Evolutionary conservation across 75 land plant genomes (phyloP).

Genomic region (Selaginella tamariscina): DNA sequence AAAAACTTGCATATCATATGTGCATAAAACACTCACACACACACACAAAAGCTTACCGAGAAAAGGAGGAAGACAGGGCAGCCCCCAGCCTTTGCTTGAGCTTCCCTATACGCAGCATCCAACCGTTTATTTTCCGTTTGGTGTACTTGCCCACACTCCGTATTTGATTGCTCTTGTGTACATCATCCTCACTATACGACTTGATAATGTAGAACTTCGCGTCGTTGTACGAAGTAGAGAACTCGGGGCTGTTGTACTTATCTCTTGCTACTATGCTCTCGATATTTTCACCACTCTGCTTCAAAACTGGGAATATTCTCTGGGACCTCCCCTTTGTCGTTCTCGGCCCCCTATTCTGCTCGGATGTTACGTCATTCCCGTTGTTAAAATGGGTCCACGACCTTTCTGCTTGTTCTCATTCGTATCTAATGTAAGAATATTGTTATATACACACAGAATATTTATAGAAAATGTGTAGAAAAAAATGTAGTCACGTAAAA

Average conservation of each 20-base stretch:
- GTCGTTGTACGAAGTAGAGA: constrained; percentile 36
- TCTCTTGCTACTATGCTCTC: constrained; percentile 11
- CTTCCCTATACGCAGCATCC: constrained; percentile 38
- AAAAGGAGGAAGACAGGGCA: constrained; percentile 55
- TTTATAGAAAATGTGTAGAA: too few species aligned
- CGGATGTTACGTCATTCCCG: constrained; percentile 59
- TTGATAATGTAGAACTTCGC: constrained; percentile 49
- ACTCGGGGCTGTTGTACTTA: constrained; percentile 41
- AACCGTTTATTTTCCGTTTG: constrained; percentile 57
- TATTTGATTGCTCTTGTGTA: constrained; percentile 63
- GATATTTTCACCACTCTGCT: neutral
- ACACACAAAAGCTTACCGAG: constrained; percentile 25
- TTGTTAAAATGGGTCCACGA: constrained; percentile 34
- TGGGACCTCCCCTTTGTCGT: constrained; percentile 48
- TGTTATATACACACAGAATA: too few species aligned
- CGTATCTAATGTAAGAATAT: too few species aligned
- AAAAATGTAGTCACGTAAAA: too few species aligned
- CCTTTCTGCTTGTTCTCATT: constrained; percentile 50
- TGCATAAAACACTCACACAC: too few species aligned
- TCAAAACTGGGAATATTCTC: constrained; percentile 16
- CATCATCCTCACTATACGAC: constrained; percentile 64
- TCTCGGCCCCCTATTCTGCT: constrained; percentile 85
- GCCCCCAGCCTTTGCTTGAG: constrained; percentile 28
- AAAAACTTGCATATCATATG: too few species aligned
- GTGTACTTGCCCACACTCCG: constrained; percentile 59